Percentiles rank a stretch among this genome's conserved stretches.
These are phyloP conservation scores for Biscogniauxia sp. DNA, from an alignment of 2,329 filamentous ascomycete species.

Conservation along the genomic window DNA sequence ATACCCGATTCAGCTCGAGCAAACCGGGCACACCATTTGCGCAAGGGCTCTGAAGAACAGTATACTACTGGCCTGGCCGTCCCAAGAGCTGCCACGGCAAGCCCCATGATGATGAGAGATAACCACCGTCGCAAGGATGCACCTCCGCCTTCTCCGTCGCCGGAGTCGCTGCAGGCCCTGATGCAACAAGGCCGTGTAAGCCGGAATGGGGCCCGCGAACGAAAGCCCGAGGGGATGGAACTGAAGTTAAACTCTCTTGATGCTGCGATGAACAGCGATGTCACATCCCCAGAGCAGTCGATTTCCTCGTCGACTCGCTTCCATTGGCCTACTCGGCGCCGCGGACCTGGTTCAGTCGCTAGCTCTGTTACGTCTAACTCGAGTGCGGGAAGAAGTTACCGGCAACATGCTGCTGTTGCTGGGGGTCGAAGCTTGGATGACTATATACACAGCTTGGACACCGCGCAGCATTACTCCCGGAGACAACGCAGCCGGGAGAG, in stretches of 20 bases:
- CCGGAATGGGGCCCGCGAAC: constrained; percentile 70
- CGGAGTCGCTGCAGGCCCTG: constrained; percentile 59
- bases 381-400: constrained; percentile 47
- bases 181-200: constrained; percentile 59
- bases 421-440: constrained; percentile 71
- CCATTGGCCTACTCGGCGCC: constrained; percentile 54
- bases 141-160: constrained; percentile 66
- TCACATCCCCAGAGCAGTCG: constrained; percentile 57
- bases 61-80: constrained; percentile 48
- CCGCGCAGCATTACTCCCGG: constrained; percentile 63
- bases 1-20: constrained; percentile 25
- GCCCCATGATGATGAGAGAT: constrained; percentile 62
- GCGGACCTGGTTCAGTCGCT: constrained; percentile 53
- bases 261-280: constrained; percentile 48
- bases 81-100: constrained; percentile 65
- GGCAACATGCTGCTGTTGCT: constrained; percentile 42
- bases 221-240: constrained; percentile 69
- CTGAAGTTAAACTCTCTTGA: constrained; percentile 63
- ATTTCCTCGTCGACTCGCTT: constrained; percentile 52
- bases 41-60: constrained; percentile 42
- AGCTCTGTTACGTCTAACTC: constrained; percentile 58
- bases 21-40: constrained; percentile 32
- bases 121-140: constrained; percentile 43
- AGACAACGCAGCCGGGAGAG: constrained; percentile 54
- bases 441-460: constrained; percentile 82